These are phyloP conservation scores for Phytomonas serpens DNA, from an alignment of 208 protist genomes.

Conservation along the genomic window DNA sequence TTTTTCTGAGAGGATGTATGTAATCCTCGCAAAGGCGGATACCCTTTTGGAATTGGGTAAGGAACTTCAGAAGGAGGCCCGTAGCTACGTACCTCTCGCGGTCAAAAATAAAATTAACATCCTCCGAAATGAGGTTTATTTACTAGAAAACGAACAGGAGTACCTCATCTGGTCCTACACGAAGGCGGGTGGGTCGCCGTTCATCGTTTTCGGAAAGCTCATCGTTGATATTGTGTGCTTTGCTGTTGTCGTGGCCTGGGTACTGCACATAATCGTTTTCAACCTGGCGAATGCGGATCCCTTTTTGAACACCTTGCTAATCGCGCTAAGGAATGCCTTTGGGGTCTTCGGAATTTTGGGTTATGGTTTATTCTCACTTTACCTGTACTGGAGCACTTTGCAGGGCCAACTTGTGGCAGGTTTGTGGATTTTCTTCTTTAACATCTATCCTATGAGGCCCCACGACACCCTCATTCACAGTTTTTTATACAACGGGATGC, in stretches of 20 bases:
- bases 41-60: slow-evolving; percentile 57
- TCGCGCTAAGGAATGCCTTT: slow-evolving; percentile 74
- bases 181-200: slow-evolving; percentile 63
- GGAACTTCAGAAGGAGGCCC: slow-evolving; percentile 31
- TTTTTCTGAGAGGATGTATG: slow-evolving; percentile 65
- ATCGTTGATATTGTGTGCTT: slow-evolving; percentile 48
- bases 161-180: slow-evolving; percentile 69
- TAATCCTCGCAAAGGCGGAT: slow-evolving; percentile 77
- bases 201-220: slow-evolving; percentile 48
- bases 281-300: slow-evolving; percentile 69
- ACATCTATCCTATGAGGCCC: slow-evolving; percentile 84
- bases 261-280: slow-evolving; percentile 85
- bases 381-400: slow-evolving; percentile 84
- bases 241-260: slow-evolving; percentile 69
- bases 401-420: slow-evolving; percentile 91
- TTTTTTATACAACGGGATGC: slow-evolving; percentile 91
- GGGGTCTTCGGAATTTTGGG: slow-evolving; percentile 83
- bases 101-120: slow-evolving; percentile 62
- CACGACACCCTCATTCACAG: slow-evolving; percentile 91
- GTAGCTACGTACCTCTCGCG: slow-evolving; percentile 21
- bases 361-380: slow-evolving; percentile 91
- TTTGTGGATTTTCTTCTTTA: slow-evolving; percentile 71
- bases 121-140: slow-evolving; percentile 76
- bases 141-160: slow-evolving; percentile 78
- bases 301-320: slow-evolving; percentile 59